A percentile compares a stretch with the other conserved stretches of the same genome.
Conservation (phyloP, 2,329 filamentous ascomycete species). For the Xylariaceae sp. region DNA sequence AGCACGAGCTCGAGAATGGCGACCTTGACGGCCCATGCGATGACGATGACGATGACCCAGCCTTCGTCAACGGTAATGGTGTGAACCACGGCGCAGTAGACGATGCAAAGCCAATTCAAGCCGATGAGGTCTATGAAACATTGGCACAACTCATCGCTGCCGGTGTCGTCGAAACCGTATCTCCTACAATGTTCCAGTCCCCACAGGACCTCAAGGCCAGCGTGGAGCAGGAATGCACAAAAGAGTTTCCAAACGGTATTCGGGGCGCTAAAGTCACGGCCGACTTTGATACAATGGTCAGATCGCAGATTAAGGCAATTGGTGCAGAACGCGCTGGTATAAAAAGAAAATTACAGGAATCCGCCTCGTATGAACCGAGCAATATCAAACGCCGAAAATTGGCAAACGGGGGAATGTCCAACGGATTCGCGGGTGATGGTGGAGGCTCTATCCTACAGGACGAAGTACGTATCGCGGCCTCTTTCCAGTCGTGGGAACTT, state of each 20-base stretch:
- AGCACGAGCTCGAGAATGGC: conserved; percentile 29
- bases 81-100: conserved; percentile 27
- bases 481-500: conserved; percentile 6
- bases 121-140: conserved; percentile 47
- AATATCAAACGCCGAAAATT: conserved; percentile 53
- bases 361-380: conserved; percentile 20
- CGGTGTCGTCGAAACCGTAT: conserved; percentile 65
- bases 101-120: conserved; percentile 17
- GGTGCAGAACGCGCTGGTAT: conserved; percentile 23
- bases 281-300: conserved; percentile 45
- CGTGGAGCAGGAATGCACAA: conserved; percentile 60
- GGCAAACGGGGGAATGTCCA: conserved; percentile 42
- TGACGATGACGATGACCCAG: conserved; percentile 13
- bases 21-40: conserved; percentile 37
- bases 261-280: conserved; percentile 64
- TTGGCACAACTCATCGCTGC: conserved; percentile 55
- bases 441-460: conserved; percentile 40
- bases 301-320: conserved; percentile 26
- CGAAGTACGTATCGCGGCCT: conserved; percentile 44
- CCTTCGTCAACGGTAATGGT: conserved; percentile 36
- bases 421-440: conserved; percentile 39
- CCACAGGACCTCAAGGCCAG: conserved; percentile 57
- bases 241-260: conserved; percentile 49
- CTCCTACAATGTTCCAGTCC: conserved; percentile 53
- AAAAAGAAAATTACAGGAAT: conserved; percentile 29